Evolutionary conservation across 331 rosid species (phyloP), one percentile per base, ranked within the genome.

Genomic region (Cydonia oblonga): DNA sequence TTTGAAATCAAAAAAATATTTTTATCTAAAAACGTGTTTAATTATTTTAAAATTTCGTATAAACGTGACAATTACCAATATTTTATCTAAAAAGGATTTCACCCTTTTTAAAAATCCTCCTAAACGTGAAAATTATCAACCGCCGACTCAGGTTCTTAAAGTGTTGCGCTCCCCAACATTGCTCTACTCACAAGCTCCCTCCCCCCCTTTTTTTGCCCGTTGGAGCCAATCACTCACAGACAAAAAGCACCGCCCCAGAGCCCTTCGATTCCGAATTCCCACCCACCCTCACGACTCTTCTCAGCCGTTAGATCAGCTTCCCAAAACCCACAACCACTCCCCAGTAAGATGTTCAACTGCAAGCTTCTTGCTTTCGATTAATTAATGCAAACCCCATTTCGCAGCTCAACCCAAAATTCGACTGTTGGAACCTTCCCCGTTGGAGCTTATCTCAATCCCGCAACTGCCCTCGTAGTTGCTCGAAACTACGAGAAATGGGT

Each of bases 371-470:
- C 75, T 33, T 22, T 23, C 5, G 24, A 7, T 30, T 70, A 56
- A 56, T 56, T 35, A 33, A 33, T 53, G 24, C 66, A 53, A 70
- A 18, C 30, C 24, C 35, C 29, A 22, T 54, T 70, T 33, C 3
- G 22, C 29, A 33, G 9, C 1, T 56, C 9, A 32, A 70, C 64
- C 16, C 6, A n/a, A 29, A 11, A 60, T 60, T 57, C 7, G 28
- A 5, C 25, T 22, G 63, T 84, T 78, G 77, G 83, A 75, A 7
- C 40, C 23, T 68, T 78, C 79, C 79, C 59, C 66, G 30, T 46
- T 78, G 85, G 71, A 58, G 64, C n/a, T 58, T 2, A 12, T 7
- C 32, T 58, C 25, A 23, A 58, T 24, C 64, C 15, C 64, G 14
- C 32, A 58, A 25, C 24, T 58, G 0, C 64, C 19, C 32, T 58